phyloP scores from a whole-genome alignment of 345 rosid species.

The Melastoma malabathricum region DNA sequence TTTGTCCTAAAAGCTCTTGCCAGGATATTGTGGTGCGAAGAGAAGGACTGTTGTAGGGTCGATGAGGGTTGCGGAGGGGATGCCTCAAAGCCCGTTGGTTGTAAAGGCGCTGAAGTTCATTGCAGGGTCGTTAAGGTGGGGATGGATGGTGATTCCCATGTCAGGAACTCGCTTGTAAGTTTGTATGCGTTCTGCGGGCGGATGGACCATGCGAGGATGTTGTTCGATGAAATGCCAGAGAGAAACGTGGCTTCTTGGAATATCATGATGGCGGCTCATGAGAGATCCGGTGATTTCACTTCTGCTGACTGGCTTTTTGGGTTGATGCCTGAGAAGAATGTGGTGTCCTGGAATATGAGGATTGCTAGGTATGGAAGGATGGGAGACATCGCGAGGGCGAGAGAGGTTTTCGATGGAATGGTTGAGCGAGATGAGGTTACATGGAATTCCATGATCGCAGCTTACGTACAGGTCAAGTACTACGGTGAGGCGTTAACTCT shows the following conservation, averaged over 20 bases:
- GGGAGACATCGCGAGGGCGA: conserved; percentile 14
- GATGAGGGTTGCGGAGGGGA: not conserved
- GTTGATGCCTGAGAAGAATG: conserved; percentile 12
- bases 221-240: conserved; percentile 17
- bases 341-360: conserved; percentile 21
- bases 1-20: conserved; percentile 18
- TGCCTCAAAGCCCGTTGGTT: not conserved
- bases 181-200: conserved; percentile 8
- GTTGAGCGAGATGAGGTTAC: conserved; percentile 22
- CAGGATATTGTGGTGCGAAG: conserved; percentile 9
- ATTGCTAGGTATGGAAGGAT: conserved; percentile 8
- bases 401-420: conserved; percentile 14
- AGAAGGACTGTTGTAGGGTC: not conserved
- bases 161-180: conserved; percentile 13
- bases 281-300: conserved; percentile 8
- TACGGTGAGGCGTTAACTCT: conserved; percentile 11
- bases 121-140: conserved; percentile 11
- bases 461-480: conserved; percentile 14
- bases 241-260: conserved; percentile 15
- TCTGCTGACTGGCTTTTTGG: conserved; percentile 11
- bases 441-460: conserved; percentile 29
- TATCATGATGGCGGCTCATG: conserved; percentile 16
- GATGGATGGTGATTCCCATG: conserved; percentile 8
- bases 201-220: conserved; percentile 2
- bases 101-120: conserved; percentile 13